A percentile compares a stretch with the other conserved stretches of the same genome.
Conservation (phyloP, 345 rosid genomes). For the Iberis pinnata region DNA sequence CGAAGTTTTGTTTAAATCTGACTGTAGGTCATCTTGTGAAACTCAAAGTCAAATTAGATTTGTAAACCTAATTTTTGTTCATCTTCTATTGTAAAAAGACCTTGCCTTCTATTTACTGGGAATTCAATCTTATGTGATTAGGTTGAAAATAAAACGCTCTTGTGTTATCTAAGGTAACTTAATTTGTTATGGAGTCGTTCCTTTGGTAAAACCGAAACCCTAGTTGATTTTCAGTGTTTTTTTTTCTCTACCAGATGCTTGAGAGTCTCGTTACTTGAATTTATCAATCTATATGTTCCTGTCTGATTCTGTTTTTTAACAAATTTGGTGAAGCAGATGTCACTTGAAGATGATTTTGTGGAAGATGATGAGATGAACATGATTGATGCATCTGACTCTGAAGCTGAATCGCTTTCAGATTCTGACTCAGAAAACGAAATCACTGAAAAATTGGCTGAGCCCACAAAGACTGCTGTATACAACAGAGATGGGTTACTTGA, state of each 20-base stretch:
- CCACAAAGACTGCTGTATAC: slow-evolving; percentile 50
- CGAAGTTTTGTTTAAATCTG: background rate
- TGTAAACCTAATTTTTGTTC: slow-evolving; percentile 11
- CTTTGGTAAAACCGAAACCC: background rate
- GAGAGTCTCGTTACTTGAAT: too few species aligned
- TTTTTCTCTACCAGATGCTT: too few species aligned
- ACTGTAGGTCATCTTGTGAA: background rate
- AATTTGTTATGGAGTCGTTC: background rate
- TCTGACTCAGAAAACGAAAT: slow-evolving; percentile 54
- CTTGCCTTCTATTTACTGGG: background rate
- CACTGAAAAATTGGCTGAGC: slow-evolving; percentile 50
- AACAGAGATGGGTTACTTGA: slow-evolving; percentile 61
- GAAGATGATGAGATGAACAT: slow-evolving; percentile 41
- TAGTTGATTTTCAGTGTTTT: slow-evolving; percentile 8
- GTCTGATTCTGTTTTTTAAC: background rate
- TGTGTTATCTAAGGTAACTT: background rate
- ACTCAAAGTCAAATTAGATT: background rate
- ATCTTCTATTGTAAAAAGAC: background rate
- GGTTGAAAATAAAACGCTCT: background rate
- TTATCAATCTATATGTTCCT: background rate
- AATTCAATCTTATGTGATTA: background rate
- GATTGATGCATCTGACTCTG: slow-evolving; percentile 35
- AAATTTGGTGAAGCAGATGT: slow-evolving; percentile 23
- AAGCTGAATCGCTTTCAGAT: slow-evolving; percentile 48
- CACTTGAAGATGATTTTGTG: slow-evolving; percentile 31